A percentile compares a stretch with the other conserved stretches of the same genome.
These are phyloP conservation scores for Ophiocordyceps camponoti-floridani DNA, from an alignment of 2,329 filamentous ascomycete species.

Conservation along the genomic window DNA sequence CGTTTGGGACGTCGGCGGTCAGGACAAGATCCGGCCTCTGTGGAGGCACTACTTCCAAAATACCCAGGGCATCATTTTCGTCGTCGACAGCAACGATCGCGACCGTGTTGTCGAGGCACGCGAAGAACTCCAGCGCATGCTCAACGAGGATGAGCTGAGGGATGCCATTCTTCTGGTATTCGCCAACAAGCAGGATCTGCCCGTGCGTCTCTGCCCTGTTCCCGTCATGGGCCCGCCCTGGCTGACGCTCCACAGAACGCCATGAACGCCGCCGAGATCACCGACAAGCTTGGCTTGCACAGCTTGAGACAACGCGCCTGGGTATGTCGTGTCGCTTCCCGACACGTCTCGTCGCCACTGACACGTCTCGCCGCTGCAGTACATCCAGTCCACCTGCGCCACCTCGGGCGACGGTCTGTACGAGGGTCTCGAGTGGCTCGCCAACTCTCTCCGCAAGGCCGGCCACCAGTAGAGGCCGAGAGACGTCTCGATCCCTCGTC, in stretches of 20 bases:
- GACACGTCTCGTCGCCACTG: neutral
- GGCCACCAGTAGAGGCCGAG: constrained; percentile 37
- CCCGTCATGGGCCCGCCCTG: neutral
- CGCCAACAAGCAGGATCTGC: constrained; percentile 99
- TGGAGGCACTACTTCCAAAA: constrained; percentile 99
- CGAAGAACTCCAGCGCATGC: constrained; percentile 92
- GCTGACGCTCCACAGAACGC: constrained; percentile 50
- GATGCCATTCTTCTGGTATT: constrained; percentile 95
- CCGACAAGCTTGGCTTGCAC: constrained; percentile 98
- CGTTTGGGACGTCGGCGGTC: constrained; percentile 99
- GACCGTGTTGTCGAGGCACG: constrained; percentile 94
- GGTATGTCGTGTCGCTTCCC: constrained; percentile 43
- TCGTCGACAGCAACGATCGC: constrained; percentile 97
- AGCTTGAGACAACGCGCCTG: constrained; percentile 95
- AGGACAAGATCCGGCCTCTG: constrained; percentile 98
- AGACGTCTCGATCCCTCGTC: constrained; percentile 1
- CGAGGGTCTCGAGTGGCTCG: constrained; percentile 92
- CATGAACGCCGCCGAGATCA: constrained; percentile 99
- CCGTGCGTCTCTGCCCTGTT: constrained; percentile 40
- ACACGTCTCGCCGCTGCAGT: constrained; percentile 34
- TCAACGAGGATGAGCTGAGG: constrained; percentile 97
- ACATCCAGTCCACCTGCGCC: constrained; percentile 98
- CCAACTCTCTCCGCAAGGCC: constrained; percentile 65
- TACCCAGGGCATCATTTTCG: constrained; percentile 99
- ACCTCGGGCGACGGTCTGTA: constrained; percentile 98